Conservation (phyloP, 78 protist species). For the Paratrimastix pyriformis region DNA sequence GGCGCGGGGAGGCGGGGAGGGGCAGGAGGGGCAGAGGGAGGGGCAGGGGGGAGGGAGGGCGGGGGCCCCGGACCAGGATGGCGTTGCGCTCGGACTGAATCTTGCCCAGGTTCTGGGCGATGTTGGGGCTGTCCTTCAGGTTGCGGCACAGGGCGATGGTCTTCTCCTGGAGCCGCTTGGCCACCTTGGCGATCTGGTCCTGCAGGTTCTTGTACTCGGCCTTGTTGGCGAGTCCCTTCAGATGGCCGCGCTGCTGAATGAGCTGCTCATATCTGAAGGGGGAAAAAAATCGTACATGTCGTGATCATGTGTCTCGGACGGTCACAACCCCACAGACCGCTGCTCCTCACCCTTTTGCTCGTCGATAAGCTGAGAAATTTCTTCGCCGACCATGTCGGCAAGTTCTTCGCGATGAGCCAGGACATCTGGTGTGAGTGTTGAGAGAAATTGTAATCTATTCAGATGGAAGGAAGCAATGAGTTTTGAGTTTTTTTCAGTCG, state of each 20-base stretch:
- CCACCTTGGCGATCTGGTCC: not conserved
- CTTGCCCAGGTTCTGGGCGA: constrained; percentile 23
- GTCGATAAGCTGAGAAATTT: constrained; percentile 13
- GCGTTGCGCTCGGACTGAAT: constrained; percentile 25
- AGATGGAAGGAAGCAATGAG: no score
- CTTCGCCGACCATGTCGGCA: constrained; percentile 21
- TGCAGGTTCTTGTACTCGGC: constrained; percentile 1
- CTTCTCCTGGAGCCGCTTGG: constrained; percentile 14
- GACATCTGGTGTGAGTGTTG: constrained; percentile 27
- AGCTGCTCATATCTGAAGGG: constrained; percentile 24
- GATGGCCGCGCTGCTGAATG: not conserved
- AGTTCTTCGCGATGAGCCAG: constrained; percentile 41
- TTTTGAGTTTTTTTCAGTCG: no score
- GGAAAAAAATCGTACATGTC: constrained; percentile 1
- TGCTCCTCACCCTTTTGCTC: constrained; percentile 12
- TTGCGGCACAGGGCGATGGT: constrained; percentile 20
- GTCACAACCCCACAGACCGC: not conserved
- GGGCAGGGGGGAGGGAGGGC: no score
- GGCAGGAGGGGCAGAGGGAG: no score
- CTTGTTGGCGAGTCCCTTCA: constrained; percentile 9
- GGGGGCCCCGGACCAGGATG: no score
- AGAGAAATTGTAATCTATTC: no score
- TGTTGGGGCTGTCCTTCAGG: constrained; percentile 27
- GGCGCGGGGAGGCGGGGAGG: no score
- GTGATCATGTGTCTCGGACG: not conserved